phyloP scores from a whole-genome alignment of 805 yeast genomes.

The Maudiozyma pseudohumilis region DNA sequence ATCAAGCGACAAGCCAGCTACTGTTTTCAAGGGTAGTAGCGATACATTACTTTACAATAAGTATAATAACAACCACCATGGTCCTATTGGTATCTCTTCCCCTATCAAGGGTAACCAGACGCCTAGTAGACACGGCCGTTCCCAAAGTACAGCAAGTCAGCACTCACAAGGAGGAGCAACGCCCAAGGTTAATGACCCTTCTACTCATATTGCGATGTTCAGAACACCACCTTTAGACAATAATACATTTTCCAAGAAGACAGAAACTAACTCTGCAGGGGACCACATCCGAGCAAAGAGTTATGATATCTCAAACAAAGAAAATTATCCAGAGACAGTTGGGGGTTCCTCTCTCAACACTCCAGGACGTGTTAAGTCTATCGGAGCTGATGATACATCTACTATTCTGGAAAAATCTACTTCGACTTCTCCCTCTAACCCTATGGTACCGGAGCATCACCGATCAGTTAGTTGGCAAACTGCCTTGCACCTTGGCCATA shows the following conservation, averaged over 20 bases:
- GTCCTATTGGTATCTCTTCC: background rate
- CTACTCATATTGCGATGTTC: slow-evolving; percentile 10
- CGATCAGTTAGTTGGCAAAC: slow-evolving; percentile 6
- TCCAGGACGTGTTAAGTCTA: no score
- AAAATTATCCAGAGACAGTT: no score
- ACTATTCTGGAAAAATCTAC: no score
- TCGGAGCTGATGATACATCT: no score
- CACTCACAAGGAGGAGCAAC: background rate
- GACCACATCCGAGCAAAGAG: background rate
- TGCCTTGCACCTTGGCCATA: background rate
- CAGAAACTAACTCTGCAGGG: background rate
- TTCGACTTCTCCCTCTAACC: no score
- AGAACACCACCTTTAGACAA: slow-evolving; percentile 12
- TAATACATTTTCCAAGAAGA: background rate
- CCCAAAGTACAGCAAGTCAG: slow-evolving; percentile 8
- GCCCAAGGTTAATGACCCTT: no score
- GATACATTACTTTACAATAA: slow-evolving; percentile 17
- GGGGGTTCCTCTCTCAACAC: no score
- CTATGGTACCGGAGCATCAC: background rate
- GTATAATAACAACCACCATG: background rate
- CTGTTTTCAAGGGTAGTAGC: slow-evolving; percentile 21
- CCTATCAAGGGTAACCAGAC: background rate
- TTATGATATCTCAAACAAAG: background rate
- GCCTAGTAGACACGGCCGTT: slow-evolving; percentile 7
- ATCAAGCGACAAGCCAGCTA: background rate